phyloP scores from a whole-genome alignment of 768 basidiomycete species.

The Amanita phalloides region DNA sequence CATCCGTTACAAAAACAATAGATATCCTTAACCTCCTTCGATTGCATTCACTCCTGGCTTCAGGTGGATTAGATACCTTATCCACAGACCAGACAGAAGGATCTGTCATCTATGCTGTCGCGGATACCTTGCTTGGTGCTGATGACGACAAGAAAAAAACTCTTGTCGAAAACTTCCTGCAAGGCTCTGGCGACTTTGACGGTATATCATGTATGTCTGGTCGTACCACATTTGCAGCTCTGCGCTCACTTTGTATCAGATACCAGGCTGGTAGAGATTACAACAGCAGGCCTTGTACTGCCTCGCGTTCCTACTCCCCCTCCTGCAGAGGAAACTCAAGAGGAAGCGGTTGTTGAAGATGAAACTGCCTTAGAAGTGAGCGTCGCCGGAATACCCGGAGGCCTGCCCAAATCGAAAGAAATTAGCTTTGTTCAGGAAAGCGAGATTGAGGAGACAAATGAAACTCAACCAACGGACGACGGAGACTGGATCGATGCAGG shows the following conservation, averaged over 20 bases:
- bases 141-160: constrained; percentile 39
- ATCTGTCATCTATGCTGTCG: constrained; percentile 40
- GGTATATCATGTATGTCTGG: constrained; percentile 50
- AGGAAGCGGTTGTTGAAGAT: constrained; percentile 11
- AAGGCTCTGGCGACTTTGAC: constrained; percentile 46
- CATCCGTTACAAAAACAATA: constrained; percentile 29
- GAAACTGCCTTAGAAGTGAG: constrained; percentile 16
- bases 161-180: constrained; percentile 44
- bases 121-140: constrained; percentile 45
- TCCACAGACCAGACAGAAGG: constrained; percentile 41
- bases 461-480: constrained; percentile 34
- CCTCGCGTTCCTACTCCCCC: constrained; percentile 29
- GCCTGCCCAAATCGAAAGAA: constrained; percentile 33
- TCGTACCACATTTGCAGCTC: constrained; percentile 5
- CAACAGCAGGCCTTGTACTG: constrained; percentile 40
- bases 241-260: constrained; percentile 27
- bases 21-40: constrained; percentile 51
- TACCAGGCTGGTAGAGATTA: constrained; percentile 49
- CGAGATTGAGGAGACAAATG: constrained; percentile 43
- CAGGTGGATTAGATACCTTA: constrained; percentile 31
- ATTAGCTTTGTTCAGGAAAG: constrained; percentile 80
- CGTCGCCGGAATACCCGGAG: constrained; percentile 31
- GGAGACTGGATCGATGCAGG: constrained; percentile 45
- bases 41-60: constrained; percentile 37
- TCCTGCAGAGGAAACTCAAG: constrained; percentile 21